Evolutionary conservation across 768 basidiomycete species (phyloP), one percentile per base, ranked within the genome.

Genomic region (Amanita muscaria): DNA sequence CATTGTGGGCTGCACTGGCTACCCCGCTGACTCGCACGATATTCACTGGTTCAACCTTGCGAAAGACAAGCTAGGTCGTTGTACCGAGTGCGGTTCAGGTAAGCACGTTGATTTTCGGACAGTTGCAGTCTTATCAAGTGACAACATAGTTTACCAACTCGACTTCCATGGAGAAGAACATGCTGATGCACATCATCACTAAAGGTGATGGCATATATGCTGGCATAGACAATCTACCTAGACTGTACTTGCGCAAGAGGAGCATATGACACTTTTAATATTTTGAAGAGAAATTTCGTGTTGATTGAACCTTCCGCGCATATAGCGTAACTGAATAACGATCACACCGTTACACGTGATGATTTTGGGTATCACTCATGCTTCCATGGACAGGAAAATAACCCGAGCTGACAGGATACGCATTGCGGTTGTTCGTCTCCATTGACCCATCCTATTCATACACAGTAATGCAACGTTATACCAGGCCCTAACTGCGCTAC

Each of bases 21-120:
- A 75, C 57, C 94, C 94, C 8, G 88, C 86, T 35, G 94, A 98
- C 65, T 93, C 91, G 25, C 94, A 97, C 67, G 90, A 97, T 56
- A 73, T 92, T 43, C 71, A 80, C 55, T 97, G 93, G 93, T 79
- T 91, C 62, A 74, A 59, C 49, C 51, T 87, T 54, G 72, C 64
- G 48, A 73, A 77, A 55, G 72, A 83, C 56, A 79, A 81, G 63
- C 70, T 74, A 52, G 69, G 72, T 51, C 85, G 93, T 60, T 97
- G 93, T 79, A 71, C 77, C 10, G 93, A 97, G 67, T 97, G 93
- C 53, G 93, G 93, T 55, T 91, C 84, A 45, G 88, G 91, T 93
- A 57, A 40, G 81, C 66, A 22, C 38, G 40, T 34, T 35, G 27
- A 22, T 49, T 10, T 32, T 21, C 18, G 10, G 2, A 22, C 15